A percentile compares a stretch with the other conserved stretches of the same genome.
Conservation (phyloP, 2,329 filamentous ascomycete species). For the Phyllosticta paracitricarpa region DNA sequence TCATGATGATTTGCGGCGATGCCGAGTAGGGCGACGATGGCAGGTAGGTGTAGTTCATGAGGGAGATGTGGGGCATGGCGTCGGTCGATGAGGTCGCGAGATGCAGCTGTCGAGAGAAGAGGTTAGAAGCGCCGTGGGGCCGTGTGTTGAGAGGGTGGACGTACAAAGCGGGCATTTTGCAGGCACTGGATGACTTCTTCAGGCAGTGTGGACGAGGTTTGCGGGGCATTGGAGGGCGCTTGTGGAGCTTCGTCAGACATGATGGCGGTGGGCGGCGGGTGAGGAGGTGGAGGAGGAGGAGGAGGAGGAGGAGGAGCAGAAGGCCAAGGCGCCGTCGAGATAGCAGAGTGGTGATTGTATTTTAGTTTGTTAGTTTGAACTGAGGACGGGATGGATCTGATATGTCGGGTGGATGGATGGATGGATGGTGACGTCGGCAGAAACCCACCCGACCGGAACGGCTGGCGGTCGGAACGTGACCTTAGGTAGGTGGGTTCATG, state of each 20-base stretch:
- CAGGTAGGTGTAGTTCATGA: slow-evolving; percentile 99
- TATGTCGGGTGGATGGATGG: background rate
- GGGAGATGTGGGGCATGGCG: slow-evolving; percentile 78
- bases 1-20: slow-evolving; percentile 70
- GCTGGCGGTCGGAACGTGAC: too few species aligned
- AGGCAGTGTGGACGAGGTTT: slow-evolving; percentile 60
- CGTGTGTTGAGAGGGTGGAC: slow-evolving; percentile 13
- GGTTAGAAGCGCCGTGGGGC: background rate
- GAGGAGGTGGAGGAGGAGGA: background rate
- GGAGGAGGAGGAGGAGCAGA: background rate
- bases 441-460: background rate
- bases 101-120: slow-evolving; percentile 57
- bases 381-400: background rate
- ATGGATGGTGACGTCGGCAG: background rate
- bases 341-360: background rate
- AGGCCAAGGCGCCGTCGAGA: background rate
- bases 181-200: slow-evolving; percentile 82
- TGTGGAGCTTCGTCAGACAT: background rate
- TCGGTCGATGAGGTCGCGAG: slow-evolving; percentile 83
- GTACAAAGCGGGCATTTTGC: slow-evolving; percentile 87
- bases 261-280: background rate
- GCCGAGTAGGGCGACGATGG: slow-evolving; percentile 59
- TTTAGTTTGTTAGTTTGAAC: background rate
- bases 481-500: too few species aligned
- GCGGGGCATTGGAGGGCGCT: background rate